Evolutionary conservation across 352 stramenopile genomes (phyloP).

Genomic region (Paralagenidium karlingii): DNA sequence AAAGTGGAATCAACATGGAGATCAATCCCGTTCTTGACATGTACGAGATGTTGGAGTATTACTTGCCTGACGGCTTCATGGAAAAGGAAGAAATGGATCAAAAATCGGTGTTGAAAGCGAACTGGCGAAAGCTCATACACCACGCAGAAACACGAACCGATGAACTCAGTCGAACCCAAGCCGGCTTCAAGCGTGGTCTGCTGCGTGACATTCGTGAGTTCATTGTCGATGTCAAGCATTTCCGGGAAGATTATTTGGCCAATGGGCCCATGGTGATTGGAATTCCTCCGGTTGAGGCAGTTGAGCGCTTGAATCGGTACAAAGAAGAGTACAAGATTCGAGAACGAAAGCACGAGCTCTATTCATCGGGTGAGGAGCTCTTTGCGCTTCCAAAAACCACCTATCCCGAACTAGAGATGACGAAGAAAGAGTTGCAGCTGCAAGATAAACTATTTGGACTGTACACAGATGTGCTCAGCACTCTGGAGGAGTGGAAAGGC

Average conservation of each 20-base stretch:
- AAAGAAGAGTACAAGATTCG: constrained; percentile 97
- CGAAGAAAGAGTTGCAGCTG: constrained; percentile 95
- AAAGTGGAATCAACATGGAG: constrained; percentile 97
- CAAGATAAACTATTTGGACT: constrained; percentile 92
- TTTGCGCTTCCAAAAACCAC: constrained; percentile 94
- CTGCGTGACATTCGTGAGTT: constrained; percentile 95
- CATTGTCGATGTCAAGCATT: constrained; percentile 93
- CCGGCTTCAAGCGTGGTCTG: constrained; percentile 92
- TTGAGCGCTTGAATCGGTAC: constrained; percentile 95
- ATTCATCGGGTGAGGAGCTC: constrained; percentile 92
- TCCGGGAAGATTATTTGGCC: constrained; percentile 91
- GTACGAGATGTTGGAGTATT: constrained; percentile 97
- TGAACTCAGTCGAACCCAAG: constrained; percentile 92
- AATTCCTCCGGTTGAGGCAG: constrained; percentile 91
- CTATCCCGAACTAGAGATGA: constrained; percentile 94
- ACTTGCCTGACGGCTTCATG: constrained; percentile 93
- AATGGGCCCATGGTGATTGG: constrained; percentile 97
- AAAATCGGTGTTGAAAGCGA: constrained; percentile 94
- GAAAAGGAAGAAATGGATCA: constrained; percentile 99
- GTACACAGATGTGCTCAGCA: constrained; percentile 95
- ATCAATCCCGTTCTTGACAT: constrained; percentile 97
- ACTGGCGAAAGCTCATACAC: constrained; percentile 96
- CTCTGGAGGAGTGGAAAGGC: constrained; percentile 95
- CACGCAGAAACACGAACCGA: constrained; percentile 90
- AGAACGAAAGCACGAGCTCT: constrained; percentile 96